Evolutionary conservation across 1,284 basidiomycete genomes (phyloP), one percentile per base, ranked within the genome.

Genomic region (Tremellales sp.): DNA sequence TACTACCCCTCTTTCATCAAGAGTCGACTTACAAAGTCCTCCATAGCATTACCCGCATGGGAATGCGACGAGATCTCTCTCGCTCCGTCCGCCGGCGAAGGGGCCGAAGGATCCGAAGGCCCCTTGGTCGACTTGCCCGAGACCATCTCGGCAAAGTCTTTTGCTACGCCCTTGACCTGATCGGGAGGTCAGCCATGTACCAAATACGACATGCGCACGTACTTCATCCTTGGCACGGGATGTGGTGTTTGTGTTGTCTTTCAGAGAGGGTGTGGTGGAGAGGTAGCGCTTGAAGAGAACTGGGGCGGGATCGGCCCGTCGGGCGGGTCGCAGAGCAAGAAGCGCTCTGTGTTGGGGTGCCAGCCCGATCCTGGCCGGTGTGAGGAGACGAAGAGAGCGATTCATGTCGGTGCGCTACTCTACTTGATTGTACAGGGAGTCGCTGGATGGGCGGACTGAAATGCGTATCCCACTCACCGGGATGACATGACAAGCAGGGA

Each of bases 111-210:
- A n/a, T n/a, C n/a, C n/a, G n/a, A n/a, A n/a, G n/a, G n/a, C n/a
- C n/a, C n/a, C 22, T 48, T 24, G 5, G 32, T 19, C n/a, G 41
- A 48, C 16, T 48, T 40, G 24, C 66, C 66, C 7, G 58, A 51
- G 36, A 68, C 65, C 39, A 68, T 53, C 45, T 57, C 58, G 4
- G 65, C 66, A 28, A 66, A 56, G 35, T 59, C 61, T 37, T 43
- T 47, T 10, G 53, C 50, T 25, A 63, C 43, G 12, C 44, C 50
- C 43, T 50, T 55, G 36, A 58, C 45, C 61, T 68, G 21, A 37
- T 25, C 13, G 18, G 4, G n/a, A n/a, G 16, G 13, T 4, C 27
- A 41, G 19, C 9, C 16, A 31, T 35, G 28, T 3, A 7, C 28
- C 24, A 40, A 14, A 24, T n/a, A n/a, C n/a, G n/a, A n/a, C n/a